Conservation (phyloP, 768 basidiomycete genomes). For the Lactarius evosmus region DNA sequence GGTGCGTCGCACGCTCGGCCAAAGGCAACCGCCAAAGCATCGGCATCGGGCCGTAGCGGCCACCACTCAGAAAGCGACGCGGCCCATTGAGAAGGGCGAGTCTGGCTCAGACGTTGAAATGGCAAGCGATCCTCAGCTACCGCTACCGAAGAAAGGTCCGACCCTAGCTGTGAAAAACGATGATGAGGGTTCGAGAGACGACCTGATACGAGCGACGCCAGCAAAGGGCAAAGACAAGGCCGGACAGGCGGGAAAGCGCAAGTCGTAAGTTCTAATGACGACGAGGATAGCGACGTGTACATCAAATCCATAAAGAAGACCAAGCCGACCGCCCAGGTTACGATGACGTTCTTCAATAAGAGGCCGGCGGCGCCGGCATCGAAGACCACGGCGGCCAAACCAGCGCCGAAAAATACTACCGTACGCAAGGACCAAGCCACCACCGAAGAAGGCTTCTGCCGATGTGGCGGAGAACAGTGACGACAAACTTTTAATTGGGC, state of each 20-base stretch:
- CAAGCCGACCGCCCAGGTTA: slow-evolving; percentile 32
- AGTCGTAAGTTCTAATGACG: slow-evolving; percentile 48
- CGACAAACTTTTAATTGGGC: slow-evolving; percentile 43
- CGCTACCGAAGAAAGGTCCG: slow-evolving; percentile 21
- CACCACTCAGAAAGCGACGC: slow-evolving; percentile 29
- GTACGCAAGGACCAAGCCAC: slow-evolving; percentile 49
- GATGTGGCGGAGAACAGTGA: slow-evolving; percentile 40
- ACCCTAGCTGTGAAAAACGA: background rate
- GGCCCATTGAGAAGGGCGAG: slow-evolving; percentile 30
- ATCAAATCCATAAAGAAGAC: slow-evolving; percentile 56
- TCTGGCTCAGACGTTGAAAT: slow-evolving; percentile 34
- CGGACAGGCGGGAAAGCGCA: slow-evolving; percentile 52
- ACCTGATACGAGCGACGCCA: slow-evolving; percentile 31
- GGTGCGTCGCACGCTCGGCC: slow-evolving; percentile 35
- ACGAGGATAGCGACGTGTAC: slow-evolving; percentile 23
- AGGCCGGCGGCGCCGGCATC: slow-evolving; percentile 4
- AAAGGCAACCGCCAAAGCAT: slow-evolving; percentile 34
- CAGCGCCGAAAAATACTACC: slow-evolving; percentile 24
- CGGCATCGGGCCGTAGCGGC: slow-evolving; percentile 26
- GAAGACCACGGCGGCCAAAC: slow-evolving; percentile 24
- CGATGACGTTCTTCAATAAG: slow-evolving; percentile 59
- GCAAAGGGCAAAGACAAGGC: slow-evolving; percentile 48
- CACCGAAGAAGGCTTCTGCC: slow-evolving; percentile 19
- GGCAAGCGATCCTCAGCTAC: slow-evolving; percentile 34
- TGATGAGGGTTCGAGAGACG: slow-evolving; percentile 44